phyloP scores from a whole-genome alignment of 2,329 filamentous ascomycete species.

The Polytolypa hystricis region DNA sequence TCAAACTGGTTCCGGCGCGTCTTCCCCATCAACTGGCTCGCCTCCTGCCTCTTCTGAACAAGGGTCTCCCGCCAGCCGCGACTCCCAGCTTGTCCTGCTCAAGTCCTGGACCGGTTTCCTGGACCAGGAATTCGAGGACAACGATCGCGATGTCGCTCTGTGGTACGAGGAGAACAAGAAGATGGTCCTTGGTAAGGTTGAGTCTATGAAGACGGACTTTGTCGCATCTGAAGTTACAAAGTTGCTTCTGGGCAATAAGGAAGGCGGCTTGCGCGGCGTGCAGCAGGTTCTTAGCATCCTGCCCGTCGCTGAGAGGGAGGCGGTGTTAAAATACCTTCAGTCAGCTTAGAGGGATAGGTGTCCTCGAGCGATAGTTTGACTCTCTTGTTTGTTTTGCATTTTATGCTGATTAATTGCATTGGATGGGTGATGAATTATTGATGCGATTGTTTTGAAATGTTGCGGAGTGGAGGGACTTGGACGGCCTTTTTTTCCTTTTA shows the following conservation, averaged over 20 bases:
- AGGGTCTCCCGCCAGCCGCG: conserved; percentile 44
- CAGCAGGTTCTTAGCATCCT: conserved; percentile 76
- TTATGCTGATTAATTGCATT: background rate
- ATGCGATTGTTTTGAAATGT: too few species aligned
- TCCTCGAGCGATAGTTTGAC: background rate
- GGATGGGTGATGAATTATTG: too few species aligned
- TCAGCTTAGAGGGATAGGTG: conserved; percentile 15
- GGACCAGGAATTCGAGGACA: conserved; percentile 57
- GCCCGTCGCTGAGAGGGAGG: conserved; percentile 78
- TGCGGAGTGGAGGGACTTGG: too few species aligned
- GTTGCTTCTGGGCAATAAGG: conserved; percentile 53
- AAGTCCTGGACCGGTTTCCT: conserved; percentile 69
- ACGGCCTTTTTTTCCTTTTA: too few species aligned
- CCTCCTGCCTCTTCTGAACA: too few species aligned
- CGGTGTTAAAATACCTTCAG: conserved; percentile 51
- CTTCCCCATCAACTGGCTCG: conserved; percentile 20
- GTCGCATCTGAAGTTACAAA: conserved; percentile 60
- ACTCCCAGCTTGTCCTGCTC: conserved; percentile 61
- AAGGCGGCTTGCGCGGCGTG: conserved; percentile 70
- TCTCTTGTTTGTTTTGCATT: background rate
- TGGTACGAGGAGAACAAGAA: conserved; percentile 97
- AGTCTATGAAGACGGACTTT: conserved; percentile 66
- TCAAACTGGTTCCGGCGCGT: conserved; percentile 29
- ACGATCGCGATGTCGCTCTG: conserved; percentile 72
- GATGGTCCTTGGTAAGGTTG: conserved; percentile 70